Percentiles rank a stretch among this genome's conserved stretches.
These are phyloP conservation scores for Lenwebbia sp. DNA, from an alignment of 345 rosid species.

Conservation along the genomic window DNA sequence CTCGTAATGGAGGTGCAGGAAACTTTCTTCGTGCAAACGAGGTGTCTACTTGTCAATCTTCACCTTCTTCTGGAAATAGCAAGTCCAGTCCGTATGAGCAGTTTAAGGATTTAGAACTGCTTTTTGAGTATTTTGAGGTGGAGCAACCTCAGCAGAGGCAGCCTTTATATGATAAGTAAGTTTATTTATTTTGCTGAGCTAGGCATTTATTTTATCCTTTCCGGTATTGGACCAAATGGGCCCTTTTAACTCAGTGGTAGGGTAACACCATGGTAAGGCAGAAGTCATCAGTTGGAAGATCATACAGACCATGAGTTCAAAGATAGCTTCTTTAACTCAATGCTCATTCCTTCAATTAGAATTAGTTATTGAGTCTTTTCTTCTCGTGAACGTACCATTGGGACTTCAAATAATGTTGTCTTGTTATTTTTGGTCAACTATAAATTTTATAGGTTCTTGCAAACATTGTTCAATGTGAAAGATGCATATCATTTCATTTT, in stretches of 20 bases:
- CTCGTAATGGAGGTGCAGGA: background rate
- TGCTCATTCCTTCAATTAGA: background rate
- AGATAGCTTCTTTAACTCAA: background rate
- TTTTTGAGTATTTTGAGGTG: constrained; percentile 47
- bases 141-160: constrained; percentile 45
- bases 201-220: background rate
- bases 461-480: background rate
- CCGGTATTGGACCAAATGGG: background rate
- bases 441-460: background rate
- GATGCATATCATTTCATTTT: background rate
- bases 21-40: background rate
- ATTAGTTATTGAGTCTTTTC: background rate
- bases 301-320: background rate
- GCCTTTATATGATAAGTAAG: constrained; percentile 47
- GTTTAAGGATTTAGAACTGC: constrained; percentile 21
- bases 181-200: background rate
- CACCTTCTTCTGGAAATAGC: background rate
- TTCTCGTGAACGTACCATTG: background rate
- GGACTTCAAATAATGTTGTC: background rate
- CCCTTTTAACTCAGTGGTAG: background rate
- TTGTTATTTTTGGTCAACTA: background rate
- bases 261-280: background rate
- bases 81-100: background rate
- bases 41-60: background rate
- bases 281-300: background rate